Percentiles rank a stretch among this genome's conserved stretches.
Conservation (phyloP, 495 filamentous ascomycete genomes). For the Poronia punctata region DNA sequence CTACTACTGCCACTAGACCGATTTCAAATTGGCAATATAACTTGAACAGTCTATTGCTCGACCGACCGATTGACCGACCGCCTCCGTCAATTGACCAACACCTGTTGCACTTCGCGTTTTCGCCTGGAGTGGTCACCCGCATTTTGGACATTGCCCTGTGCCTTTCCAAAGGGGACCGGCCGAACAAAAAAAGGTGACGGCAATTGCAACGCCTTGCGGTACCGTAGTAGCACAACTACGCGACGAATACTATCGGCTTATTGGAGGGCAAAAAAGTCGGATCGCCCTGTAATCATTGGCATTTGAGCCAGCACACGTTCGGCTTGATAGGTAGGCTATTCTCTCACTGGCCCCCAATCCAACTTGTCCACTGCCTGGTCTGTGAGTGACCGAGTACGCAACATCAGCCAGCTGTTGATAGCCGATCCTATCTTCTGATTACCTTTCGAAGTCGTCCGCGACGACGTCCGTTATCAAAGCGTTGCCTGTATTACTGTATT, state of each 20-base stretch:
- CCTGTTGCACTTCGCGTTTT: too few relatives aligned
- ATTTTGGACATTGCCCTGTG: background rate
- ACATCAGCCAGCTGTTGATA: too few relatives aligned
- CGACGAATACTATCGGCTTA: conserved; percentile 10
- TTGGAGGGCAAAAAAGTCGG: conserved; percentile 26
- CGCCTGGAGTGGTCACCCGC: background rate
- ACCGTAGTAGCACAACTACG: background rate
- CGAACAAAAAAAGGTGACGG: too few relatives aligned
- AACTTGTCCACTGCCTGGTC: conserved; percentile 2
- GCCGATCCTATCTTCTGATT: background rate
- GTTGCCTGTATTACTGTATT: background rate
- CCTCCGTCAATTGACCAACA: too few relatives aligned
- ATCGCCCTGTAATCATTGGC: conserved; percentile 17
- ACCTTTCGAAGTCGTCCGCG: background rate
- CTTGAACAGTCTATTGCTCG: too few relatives aligned
- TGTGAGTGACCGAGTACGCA: background rate
- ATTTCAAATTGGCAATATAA: too few relatives aligned
- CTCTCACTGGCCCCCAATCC: background rate
- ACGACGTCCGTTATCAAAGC: background rate
- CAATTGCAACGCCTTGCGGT: too few relatives aligned
- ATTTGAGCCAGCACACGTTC: conserved; percentile 6
- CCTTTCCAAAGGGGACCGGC: background rate
- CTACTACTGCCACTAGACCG: too few relatives aligned
- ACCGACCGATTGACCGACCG: too few relatives aligned
- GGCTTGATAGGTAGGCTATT: conserved; percentile 6